Evolutionary conservation across 257 asterid species (phyloP), one percentile per base, ranked within the genome.

Genomic region (Gardenia jasminoides): DNA sequence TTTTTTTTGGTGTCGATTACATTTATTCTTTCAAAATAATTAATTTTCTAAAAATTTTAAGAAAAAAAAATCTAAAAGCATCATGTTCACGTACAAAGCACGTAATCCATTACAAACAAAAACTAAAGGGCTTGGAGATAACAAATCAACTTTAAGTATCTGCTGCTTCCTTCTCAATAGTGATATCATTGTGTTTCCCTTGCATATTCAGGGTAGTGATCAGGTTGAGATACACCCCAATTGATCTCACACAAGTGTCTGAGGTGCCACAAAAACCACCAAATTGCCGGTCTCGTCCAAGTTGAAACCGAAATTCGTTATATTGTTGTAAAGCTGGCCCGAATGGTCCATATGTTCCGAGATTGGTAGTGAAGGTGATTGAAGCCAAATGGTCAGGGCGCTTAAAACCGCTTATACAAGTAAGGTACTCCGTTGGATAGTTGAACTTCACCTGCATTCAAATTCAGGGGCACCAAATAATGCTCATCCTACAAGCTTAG

Each of bases 151-250:
- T n/a, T 56, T 0, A 56, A 56, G 1, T 19, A 56, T 56, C 62
- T 13, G 9, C 26, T 19, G 19, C 6, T 56, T 56, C 24, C 8
- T 1, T 8, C 26, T 56, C 62, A 56, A 56, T 10, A 56, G 62
- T n/a, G 62, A n/a, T 20, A 56, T 26, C 62, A 56, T 56, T 6
- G 0, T 56, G 62, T 56, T 52, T 16, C 59, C 24, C 59, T 24
- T 52, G 24, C 24, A 52, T 15, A 15, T 52, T 52, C 24, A 52
- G 59, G 24, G 59, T 52, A 1, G 59, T 72, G 80, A 69, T 74
- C 24, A 89, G 86, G 68, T 71, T 82, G 43, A 89, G 74, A 80
- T 86, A 86, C 81, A 88, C 67, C 43, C 90, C 89, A 26, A 89
- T 80, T 0, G 86, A 80, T 26, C 46, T 82, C 4, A 88, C 72